phyloP scores from a whole-genome alignment of 257 asterid genomes.

The Solanum pennellii region DNA sequence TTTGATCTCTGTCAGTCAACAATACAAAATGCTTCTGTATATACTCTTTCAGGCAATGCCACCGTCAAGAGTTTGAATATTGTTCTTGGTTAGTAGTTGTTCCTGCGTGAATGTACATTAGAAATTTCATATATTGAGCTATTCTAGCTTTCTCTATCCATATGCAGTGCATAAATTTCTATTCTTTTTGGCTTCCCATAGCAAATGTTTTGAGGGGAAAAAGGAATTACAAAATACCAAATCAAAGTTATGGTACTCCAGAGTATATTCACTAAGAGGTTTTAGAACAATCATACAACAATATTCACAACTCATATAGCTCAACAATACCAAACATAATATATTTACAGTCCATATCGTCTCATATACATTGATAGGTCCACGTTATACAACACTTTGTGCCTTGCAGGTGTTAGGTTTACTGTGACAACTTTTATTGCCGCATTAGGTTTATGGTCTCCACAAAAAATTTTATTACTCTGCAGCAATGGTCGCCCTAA shows the following conservation, averaged over 20 bases:
- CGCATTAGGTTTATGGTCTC: fast-evolving
- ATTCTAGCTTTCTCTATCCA: not conserved
- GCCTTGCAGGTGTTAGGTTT: no score
- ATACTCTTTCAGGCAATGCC: not conserved
- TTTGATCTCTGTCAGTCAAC: not conserved
- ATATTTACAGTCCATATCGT: not conserved
- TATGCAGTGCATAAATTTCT: not conserved
- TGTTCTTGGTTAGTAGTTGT: not conserved
- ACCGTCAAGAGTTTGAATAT: not conserved
- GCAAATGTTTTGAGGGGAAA: not conserved
- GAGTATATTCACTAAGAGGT: not conserved
- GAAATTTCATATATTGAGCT: not conserved
- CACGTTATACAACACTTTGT: not conserved
- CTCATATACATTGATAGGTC: not conserved
- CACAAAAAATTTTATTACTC: no score
- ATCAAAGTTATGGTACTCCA: not conserved
- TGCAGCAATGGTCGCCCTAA: no score
- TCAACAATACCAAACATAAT: not conserved
- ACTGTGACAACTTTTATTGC: no score
- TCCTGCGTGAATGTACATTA: not conserved
- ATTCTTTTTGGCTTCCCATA: not conserved
- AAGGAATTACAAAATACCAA: not conserved
- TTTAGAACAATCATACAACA: not conserved
- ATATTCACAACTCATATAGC: not conserved
- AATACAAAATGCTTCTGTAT: not conserved